Evolutionary conservation across 345 rosid species (phyloP).

Genomic region (Eutrema heterophyllum): DNA sequence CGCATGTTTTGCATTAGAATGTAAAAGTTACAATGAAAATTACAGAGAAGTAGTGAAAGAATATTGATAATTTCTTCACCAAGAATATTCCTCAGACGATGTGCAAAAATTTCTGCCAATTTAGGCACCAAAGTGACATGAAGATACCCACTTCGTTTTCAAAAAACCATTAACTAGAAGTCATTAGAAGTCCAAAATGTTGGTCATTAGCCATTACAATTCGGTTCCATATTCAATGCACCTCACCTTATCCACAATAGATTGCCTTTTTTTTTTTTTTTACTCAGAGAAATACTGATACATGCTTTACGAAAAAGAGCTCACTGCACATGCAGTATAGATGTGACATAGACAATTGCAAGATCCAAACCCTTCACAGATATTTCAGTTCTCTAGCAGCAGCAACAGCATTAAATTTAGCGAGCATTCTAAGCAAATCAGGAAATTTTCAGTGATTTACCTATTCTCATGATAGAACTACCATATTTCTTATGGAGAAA

Average conservation of each 20-base stretch:
- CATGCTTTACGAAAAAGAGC: neutral
- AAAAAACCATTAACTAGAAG: neutral
- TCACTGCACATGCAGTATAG: neutral
- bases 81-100: neutral
- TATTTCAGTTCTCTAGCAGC: conserved; percentile 10
- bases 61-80: neutral
- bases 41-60: neutral
- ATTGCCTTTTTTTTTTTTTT: neutral
- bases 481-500: neutral
- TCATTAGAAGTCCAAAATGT: neutral
- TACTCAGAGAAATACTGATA: neutral
- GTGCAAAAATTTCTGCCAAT: conserved; percentile 5
- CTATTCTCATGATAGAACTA: neutral
- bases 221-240: neutral
- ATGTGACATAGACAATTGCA: neutral
- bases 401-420: neutral
- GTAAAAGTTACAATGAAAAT: neutral
- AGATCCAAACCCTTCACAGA: neutral
- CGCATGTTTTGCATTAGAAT: conserved; percentile 1
- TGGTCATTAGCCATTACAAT: neutral
- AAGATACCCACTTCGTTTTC: neutral
- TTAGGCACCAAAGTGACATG: conserved; percentile 13
- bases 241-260: conserved; percentile 2
- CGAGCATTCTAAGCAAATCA: neutral
- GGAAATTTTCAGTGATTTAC: neutral